Base-by-base conservation (phyloP, 2,329 filamentous ascomycete species). In the Neofusicoccum parvum region DNA sequence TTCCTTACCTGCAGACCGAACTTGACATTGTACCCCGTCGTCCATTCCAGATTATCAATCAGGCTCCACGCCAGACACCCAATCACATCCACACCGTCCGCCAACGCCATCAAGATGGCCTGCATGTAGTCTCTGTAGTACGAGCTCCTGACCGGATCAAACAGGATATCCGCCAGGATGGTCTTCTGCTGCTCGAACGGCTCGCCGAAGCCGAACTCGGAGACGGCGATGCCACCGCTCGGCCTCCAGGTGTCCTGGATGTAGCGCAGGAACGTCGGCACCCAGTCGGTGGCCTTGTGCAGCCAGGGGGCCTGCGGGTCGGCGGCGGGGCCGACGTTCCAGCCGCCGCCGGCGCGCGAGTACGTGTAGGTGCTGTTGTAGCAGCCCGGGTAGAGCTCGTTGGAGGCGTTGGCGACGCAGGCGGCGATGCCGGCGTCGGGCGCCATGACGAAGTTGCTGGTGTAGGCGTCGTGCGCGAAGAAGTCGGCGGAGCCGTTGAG, bases 151-250 rank as follows among this genome's bases (percentile, higher is more conserved):
- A 72, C 65, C 10, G 72, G 69, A 66, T 79, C 76, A 17, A 68
- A 71, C 3, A 73, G 66, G 43, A 77, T 75, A 32, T 73, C 70
- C 5, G 67, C 64, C n/a, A 74, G 69, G 20, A 73, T 59, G 15
- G 70, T 74, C 64, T 74, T 73, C 15, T 70, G 66, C 7, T 56
- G 69, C 67, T 79, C 77, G 51, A 71, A 75, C 2, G 75, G 76
- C 67, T 78, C 77, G 2, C 69, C 69, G 66, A 79, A 77, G n/a
- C 77, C 76, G 53, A 78, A 79, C 63, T 79, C 77, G 15, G 72
- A 73, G 27, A 79, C 70, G 2, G 73, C 74, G 27, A 79, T 70
- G 27, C 72, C 75, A 11, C 67, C 72, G 5, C 43, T 34, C 5
- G 72, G 72, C 43, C 71, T 68, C 72, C 72, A 77, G 0, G 70